phyloP scores from a whole-genome alignment of 2,329 filamentous ascomycete species.

The Intubia oerlemansii region DNA sequence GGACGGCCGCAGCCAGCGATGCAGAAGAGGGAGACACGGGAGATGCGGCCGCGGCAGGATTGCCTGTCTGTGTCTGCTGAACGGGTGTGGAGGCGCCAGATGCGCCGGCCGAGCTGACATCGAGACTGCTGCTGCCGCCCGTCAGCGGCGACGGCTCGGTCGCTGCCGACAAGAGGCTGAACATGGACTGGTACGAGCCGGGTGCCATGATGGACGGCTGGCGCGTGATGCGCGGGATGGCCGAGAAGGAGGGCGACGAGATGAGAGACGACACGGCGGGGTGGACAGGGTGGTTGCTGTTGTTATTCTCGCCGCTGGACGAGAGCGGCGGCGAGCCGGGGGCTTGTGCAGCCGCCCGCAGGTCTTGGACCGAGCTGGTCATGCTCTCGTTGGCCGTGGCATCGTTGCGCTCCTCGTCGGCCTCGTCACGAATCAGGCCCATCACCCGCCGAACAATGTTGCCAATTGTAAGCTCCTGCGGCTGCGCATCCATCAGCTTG shows the following conservation, averaged over 20 bases:
- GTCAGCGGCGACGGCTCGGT: constrained; percentile 17
- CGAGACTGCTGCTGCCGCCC: neutral
- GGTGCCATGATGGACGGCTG: constrained; percentile 21
- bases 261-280: no score
- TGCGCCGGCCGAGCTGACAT: constrained; percentile 1
- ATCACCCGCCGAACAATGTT: constrained; percentile 86
- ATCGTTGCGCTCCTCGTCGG: constrained; percentile 54
- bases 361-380: constrained; percentile 15
- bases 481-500: constrained; percentile 62
- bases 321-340: constrained; percentile 15
- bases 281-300: no score
- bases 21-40: neutral
- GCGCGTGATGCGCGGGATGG: constrained; percentile 2
- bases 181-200: constrained; percentile 59
- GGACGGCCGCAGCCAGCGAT: neutral
- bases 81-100: constrained; percentile 29
- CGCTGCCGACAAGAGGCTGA: constrained; percentile 57
- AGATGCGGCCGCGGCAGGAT: no score
- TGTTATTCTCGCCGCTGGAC: neutral
- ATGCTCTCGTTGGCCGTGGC: constrained; percentile 24
- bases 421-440: constrained; percentile 78
- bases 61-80: constrained; percentile 13
- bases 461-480: constrained; percentile 75
- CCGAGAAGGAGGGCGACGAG: neutral
- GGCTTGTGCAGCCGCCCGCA: constrained; percentile 22